A percentile compares a stretch with the other conserved stretches of the same genome.
Evolutionary conservation across 78 protist genomes (phyloP).

Genomic region (Dictyostelium purpureum): DNA sequence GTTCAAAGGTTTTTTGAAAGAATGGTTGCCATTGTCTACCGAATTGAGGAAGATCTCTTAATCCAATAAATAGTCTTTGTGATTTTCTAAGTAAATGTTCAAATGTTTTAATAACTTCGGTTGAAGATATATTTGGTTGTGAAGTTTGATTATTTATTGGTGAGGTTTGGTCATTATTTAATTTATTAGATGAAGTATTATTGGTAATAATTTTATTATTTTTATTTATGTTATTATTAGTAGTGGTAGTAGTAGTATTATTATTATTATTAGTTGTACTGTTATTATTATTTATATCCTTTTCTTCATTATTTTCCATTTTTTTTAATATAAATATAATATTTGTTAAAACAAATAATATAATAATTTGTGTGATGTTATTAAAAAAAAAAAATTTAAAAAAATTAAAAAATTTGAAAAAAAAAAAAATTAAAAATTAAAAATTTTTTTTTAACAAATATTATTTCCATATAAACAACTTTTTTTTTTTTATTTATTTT

Average conservation of each 20-base stretch:
- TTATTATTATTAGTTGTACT: neutral
- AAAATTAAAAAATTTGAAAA: neutral
- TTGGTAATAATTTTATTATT: too few species aligned
- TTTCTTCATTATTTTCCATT: neutral
- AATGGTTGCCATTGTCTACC: constrained; percentile 86
- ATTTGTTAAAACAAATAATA: neutral
- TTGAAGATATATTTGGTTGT: neutral
- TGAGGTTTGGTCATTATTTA: too few species aligned
- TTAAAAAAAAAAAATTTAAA: neutral
- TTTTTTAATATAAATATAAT: neutral
- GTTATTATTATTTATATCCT: neutral
- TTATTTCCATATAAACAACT: neutral
- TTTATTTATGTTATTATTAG: too few species aligned
- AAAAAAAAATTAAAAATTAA: neutral
- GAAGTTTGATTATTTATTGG: neutral
- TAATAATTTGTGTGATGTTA: neutral
- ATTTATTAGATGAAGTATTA: too few species aligned
- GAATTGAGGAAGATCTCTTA: constrained; percentile 78
- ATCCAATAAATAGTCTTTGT: constrained; percentile 52
- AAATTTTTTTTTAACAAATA: neutral
- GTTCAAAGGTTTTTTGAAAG: constrained; percentile 83
- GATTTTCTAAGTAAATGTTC: constrained; percentile 67
- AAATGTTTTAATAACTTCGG: constrained; percentile 40
- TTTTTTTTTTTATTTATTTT: neutral
- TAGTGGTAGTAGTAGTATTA: neutral